phyloP scores from a whole-genome alignment of 805 yeast genomes.

The Priceomyces fermenticarens region DNA sequence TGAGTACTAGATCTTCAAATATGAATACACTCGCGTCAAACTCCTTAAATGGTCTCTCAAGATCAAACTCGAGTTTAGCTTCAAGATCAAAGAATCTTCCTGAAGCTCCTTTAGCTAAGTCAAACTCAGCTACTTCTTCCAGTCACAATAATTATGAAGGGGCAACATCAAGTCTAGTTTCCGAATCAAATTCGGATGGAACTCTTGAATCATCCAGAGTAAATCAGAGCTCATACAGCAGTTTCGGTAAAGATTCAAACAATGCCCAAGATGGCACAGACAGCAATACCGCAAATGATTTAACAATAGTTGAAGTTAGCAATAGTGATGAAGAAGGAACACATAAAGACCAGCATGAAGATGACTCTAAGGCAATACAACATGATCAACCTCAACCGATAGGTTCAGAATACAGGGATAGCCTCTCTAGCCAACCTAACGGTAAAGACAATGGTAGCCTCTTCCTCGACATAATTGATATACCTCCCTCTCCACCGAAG shows the following conservation, averaged over 20 bases:
- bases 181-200: slow-evolving; percentile 8
- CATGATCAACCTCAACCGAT: slow-evolving; percentile 3
- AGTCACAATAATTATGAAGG: neutral
- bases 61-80: slow-evolving; percentile 9
- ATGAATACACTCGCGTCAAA: slow-evolving; percentile 2
- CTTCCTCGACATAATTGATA: slow-evolving; percentile 17
- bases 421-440: neutral
- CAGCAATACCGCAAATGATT: slow-evolving; percentile 17
- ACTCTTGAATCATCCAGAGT: slow-evolving; percentile 16
- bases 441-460: slow-evolving; percentile 13
- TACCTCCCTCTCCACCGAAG: slow-evolving; percentile 9
- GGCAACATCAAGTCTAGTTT: neutral
- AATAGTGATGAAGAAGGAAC: slow-evolving; percentile 38
- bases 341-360: slow-evolving; percentile 2
- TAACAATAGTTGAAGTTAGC: slow-evolving; percentile 39
- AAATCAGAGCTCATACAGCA: slow-evolving; percentile 9
- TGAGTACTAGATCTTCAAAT: slow-evolving; percentile 1
- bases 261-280: neutral
- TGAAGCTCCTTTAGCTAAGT: slow-evolving; percentile 8
- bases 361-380: neutral
- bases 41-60: neutral
- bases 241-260: slow-evolving; percentile 1
- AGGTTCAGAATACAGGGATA: neutral
- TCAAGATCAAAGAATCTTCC: slow-evolving; percentile 12
- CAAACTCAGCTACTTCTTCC: slow-evolving; percentile 1